These are phyloP conservation scores for Boletellus deceptivus DNA, from an alignment of 1,284 basidiomycete genomes.

Conservation along the genomic window DNA sequence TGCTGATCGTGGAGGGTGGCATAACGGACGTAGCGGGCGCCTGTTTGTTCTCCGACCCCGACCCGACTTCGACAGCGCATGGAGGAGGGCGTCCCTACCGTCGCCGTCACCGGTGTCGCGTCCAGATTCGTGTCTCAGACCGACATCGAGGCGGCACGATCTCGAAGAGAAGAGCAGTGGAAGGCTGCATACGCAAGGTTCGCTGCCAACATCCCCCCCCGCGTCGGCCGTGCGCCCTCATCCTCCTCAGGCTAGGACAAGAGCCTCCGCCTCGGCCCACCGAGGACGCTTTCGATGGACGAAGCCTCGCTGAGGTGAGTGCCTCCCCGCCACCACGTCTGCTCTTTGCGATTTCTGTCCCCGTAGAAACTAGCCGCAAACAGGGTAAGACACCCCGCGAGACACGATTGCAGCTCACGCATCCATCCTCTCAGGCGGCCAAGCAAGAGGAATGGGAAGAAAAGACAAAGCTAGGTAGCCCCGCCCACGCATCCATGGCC, in stretches of 20 bases:
- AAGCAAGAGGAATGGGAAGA: constrained; percentile 96
- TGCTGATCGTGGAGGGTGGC: constrained; percentile 12
- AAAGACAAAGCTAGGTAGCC: constrained; percentile 79
- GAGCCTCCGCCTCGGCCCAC: constrained; percentile 78
- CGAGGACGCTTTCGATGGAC: constrained; percentile 80
- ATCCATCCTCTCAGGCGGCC: constrained; percentile 55
- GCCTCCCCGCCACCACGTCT: constrained; percentile 8
- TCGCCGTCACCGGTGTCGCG: constrained; percentile 65
- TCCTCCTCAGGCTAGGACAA: constrained; percentile 67
- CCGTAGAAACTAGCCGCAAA: constrained; percentile 79
- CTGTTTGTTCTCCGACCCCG: constrained; percentile 15
- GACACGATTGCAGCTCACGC: constrained; percentile 17
- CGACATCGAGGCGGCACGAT: constrained; percentile 78
- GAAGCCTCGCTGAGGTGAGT: constrained; percentile 87
- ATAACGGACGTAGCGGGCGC: constrained; percentile 27
- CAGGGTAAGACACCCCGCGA: constrained; percentile 49
- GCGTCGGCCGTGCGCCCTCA: constrained; percentile 12
- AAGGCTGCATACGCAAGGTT: constrained; percentile 89
- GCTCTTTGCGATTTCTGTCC: constrained; percentile 28
- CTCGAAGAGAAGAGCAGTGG: constrained; percentile 83
- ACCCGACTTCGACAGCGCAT: constrained; percentile 28
- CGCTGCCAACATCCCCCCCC: constrained; percentile 15
- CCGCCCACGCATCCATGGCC: not conserved
- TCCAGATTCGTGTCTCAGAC: constrained; percentile 78
- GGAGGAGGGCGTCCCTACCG: constrained; percentile 59